These are phyloP conservation scores for Choanephora cucurbitarum DNA, from an alignment of 371 early-diverging fungal genomes.

Conservation along the genomic window DNA sequence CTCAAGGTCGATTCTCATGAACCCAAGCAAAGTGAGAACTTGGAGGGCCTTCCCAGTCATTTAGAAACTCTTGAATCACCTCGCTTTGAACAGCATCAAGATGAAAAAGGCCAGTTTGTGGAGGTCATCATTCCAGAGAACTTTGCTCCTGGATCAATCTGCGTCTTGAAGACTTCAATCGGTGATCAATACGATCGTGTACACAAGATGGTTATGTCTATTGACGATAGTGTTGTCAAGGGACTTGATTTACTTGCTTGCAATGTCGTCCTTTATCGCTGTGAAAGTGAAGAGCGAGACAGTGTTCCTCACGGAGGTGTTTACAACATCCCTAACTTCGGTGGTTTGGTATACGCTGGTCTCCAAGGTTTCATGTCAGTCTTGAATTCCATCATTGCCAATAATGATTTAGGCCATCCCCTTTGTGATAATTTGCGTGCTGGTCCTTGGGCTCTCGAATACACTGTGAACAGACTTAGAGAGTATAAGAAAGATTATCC, in stretches of 20 bases:
- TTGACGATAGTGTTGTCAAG: conserved; percentile 47
- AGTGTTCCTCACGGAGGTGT: conserved; percentile 67
- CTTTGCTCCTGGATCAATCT: conserved; percentile 74
- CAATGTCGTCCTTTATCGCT: conserved; percentile 84
- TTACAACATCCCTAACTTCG: conserved; percentile 87
- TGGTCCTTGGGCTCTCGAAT: conserved; percentile 94
- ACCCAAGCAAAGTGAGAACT: conserved; percentile 20
- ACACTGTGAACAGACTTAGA: conserved; percentile 71
- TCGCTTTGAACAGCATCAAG: conserved; percentile 38
- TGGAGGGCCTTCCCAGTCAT: conserved; percentile 61
- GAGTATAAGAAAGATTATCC: conserved; percentile 44
- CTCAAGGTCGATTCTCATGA: conserved; percentile 40
- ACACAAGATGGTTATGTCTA: conserved; percentile 41
- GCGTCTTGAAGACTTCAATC: conserved; percentile 66
- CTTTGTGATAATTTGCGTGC: conserved; percentile 86
- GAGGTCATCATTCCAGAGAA: conserved; percentile 60
- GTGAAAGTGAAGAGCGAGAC: conserved; percentile 85
- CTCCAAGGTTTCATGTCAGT: conserved; percentile 90
- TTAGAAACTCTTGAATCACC: conserved; percentile 57
- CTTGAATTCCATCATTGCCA: conserved; percentile 68
- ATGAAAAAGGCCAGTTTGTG: conserved; percentile 59
- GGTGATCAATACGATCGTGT: conserved; percentile 48
- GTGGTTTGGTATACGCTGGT: conserved; percentile 85
- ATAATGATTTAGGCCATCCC: conserved; percentile 92
- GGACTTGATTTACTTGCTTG: conserved; percentile 65